A percentile compares a stretch with the other conserved stretches of the same genome.
These are phyloP conservation scores for Acidomyces sp. DNA, from an alignment of 495 filamentous ascomycete genomes.

Conservation along the genomic window DNA sequence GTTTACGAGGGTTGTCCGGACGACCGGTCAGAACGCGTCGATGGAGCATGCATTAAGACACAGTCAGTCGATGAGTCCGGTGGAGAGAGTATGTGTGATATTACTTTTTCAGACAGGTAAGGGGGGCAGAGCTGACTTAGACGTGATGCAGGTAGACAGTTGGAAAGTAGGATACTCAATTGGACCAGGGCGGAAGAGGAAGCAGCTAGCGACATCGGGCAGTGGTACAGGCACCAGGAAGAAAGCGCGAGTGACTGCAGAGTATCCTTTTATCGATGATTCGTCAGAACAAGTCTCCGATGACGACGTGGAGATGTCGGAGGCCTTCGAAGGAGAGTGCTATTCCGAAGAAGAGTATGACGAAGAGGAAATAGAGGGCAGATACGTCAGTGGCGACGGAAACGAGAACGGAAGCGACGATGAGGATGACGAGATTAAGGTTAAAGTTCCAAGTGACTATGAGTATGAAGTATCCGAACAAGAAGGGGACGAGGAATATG, in stretches of 20 bases:
- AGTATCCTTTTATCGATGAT: not conserved
- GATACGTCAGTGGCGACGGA: not conserved
- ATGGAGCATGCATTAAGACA: not conserved
- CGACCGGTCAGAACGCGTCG: conserved; percentile 4
- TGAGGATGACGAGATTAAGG: conserved; percentile 1
- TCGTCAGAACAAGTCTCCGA: not conserved
- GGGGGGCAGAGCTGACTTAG: too few relatives aligned
- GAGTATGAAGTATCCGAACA: not conserved
- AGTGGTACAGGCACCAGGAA: not conserved
- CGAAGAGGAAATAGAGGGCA: not conserved
- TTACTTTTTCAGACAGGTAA: too few relatives aligned
- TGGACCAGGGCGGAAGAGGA: conserved; percentile 5
- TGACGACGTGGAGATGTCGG: conserved; percentile 1
- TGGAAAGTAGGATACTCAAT: conserved; percentile 12
- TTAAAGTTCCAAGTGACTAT: not conserved
- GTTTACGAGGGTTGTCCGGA: conserved; percentile 13
- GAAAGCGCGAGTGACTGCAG: conserved; percentile 6
- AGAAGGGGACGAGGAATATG: not conserved
- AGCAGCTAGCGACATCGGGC: conserved; percentile 5
- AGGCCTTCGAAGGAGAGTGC: not conserved
- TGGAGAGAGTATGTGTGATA: too few relatives aligned
- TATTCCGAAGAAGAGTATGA: conserved; percentile 4
- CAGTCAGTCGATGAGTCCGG: conserved; percentile 21
- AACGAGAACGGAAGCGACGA: not conserved
- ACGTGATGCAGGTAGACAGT: conserved; percentile 9